Base-by-base conservation (phyloP, 2,329 filamentous ascomycete genomes). In the Elsinoe arachidis region DNA sequence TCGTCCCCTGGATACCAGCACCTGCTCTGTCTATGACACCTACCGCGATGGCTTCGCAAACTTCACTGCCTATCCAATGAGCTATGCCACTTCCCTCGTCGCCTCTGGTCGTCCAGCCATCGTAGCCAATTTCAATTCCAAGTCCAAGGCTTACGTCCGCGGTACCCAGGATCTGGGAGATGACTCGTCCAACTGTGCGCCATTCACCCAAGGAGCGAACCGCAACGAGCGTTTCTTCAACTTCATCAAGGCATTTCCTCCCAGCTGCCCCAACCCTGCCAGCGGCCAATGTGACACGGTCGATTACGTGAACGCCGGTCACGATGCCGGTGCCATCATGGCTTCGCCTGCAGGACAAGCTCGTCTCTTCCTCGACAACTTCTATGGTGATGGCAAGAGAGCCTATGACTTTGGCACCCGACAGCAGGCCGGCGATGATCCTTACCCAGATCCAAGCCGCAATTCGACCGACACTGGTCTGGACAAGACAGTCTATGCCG, bases 211-310 rank as follows among this genome's bases (percentile, higher is more conserved):
- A 7, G 70, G 70, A 11, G 55, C 56, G 10, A 68, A 72, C 35
- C 65, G 70, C 5, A 68, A 72, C 52, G 70, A 72, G 62, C 68
- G 70, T 5, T 72, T 72, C 63, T 71, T 71, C 65, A 68, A 72
- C 62, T 71, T 70, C 61, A 69, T 72, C 64, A 66, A 68, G 44
- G 63, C 62, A 7, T 71, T 72, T 58, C 67, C 68, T 14, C 56
- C 64, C 2, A 61, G 61, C n/a, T 70, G 69, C 56, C n/a, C 60
- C 2, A 60, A 63, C 38, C 61, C 68, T 7, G 33, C 53, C 0
- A 60, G 58, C 10, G 59, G 59, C n/a, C 64, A 67, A 41, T 70
- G 68, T 52, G 64, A 69, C 51, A 72, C 70, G 1, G 64, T 72
- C 11, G 70, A 72, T 55, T 67, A 69, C 44, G 63, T 71, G 21